These are phyloP conservation scores for Boletus rubroflammeus DNA, from an alignment of 768 basidiomycete species.

Conservation along the genomic window DNA sequence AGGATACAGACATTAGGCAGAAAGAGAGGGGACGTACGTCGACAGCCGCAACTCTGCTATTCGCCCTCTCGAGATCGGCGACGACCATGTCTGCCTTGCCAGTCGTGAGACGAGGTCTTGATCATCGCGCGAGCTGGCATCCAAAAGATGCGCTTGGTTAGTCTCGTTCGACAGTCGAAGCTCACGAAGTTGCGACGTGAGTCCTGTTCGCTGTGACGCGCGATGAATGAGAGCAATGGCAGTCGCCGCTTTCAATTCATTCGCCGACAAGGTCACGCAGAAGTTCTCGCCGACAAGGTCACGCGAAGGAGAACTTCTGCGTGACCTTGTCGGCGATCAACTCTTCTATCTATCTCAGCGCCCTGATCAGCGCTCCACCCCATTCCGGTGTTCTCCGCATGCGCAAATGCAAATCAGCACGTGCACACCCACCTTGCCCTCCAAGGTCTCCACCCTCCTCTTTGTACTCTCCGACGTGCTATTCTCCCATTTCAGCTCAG, in stretches of 20 bases:
- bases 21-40: conserved; percentile 53
- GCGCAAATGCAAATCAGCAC: neutral
- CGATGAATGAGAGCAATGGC: neutral
- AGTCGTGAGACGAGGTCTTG: conserved; percentile 89
- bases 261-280: too few relatives aligned
- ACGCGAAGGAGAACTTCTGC: too few relatives aligned
- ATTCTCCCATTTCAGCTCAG: conserved; percentile 71
- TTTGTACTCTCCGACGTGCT: conserved; percentile 61
- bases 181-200: conserved; percentile 86
- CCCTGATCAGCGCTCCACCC: neutral
- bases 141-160: conserved; percentile 87
- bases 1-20: neutral
- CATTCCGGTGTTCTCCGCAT: neutral
- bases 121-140: conserved; percentile 90
- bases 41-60: conserved; percentile 85
- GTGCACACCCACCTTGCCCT: conserved; percentile 61
- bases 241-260: conserved; percentile 85
- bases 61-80: conserved; percentile 92
- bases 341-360: conserved; percentile 81
- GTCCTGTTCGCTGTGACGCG: conserved; percentile 73
- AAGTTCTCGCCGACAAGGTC: too few relatives aligned
- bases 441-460: conserved; percentile 77
- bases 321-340: conserved; percentile 84
- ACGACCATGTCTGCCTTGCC: conserved; percentile 95
- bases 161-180: conserved; percentile 88